A percentile compares a stretch with the other conserved stretches of the same genome.
Conservation (phyloP, 2,329 filamentous ascomycete genomes). For the Hypoxylon sp. region DNA sequence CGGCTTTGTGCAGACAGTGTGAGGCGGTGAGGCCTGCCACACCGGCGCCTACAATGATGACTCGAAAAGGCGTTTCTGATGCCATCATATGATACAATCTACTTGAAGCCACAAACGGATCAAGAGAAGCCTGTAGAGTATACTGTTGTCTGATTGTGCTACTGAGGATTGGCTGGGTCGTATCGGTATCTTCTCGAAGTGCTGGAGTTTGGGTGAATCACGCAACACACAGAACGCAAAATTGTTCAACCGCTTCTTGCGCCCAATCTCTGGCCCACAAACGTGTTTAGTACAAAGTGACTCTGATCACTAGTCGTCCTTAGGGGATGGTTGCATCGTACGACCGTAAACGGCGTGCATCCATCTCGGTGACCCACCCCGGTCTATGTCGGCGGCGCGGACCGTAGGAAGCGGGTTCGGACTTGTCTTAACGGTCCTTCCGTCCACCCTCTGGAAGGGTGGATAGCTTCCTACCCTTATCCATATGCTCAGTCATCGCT, state of each 20-base stretch:
- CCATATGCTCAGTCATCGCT: background rate
- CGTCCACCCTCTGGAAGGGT: background rate
- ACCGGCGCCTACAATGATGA: slow-evolving; percentile 43
- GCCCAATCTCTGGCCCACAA: background rate
- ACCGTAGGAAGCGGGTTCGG: background rate
- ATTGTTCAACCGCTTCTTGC: background rate
- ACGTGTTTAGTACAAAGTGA: slow-evolving; percentile 6
- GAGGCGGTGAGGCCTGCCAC: slow-evolving; percentile 59
- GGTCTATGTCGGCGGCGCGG: background rate
- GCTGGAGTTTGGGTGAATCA: background rate
- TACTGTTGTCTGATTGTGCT: background rate
- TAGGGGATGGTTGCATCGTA: background rate
- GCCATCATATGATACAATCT: background rate
- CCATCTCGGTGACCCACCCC: background rate
- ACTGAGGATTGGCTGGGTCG: background rate
- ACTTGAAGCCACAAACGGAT: background rate
- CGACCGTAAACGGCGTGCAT: background rate
- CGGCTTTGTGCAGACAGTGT: slow-evolving; percentile 57
- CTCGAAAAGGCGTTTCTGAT: slow-evolving; percentile 6
- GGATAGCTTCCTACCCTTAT: background rate
- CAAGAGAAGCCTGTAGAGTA: background rate
- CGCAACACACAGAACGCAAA: background rate
- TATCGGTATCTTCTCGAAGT: background rate
- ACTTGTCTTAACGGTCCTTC: background rate
- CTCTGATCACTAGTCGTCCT: background rate